Percentiles rank a stretch among this genome's conserved stretches.
These are phyloP conservation scores for Trichomonas tenax DNA, from an alignment of 208 protist species.

Conservation along the genomic window DNA sequence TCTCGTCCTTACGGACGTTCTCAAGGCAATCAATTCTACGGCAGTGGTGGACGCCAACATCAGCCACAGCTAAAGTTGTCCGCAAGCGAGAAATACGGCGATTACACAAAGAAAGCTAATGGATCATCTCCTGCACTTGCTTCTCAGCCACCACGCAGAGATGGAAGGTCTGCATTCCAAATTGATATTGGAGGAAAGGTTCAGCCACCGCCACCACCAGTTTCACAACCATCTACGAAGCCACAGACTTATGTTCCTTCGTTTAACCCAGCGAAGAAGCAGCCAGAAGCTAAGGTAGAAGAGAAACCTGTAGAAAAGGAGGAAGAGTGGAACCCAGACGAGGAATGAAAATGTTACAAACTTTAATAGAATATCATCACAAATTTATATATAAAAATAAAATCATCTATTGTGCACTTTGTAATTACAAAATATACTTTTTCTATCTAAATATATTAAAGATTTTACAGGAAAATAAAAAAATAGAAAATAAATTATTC, in stretches of 20 bases:
- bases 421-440: background rate
- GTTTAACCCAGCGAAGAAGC: background rate
- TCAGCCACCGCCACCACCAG: background rate
- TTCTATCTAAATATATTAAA: background rate
- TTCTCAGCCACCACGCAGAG: background rate
- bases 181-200: background rate
- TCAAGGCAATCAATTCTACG: background rate
- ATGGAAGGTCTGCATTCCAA: too few relatives aligned
- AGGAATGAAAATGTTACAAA: background rate
- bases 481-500: background rate
- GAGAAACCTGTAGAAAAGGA: background rate
- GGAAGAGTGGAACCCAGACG: background rate
- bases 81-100: background rate
- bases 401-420: background rate
- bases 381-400: background rate
- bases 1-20: background rate
- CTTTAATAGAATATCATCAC: background rate
- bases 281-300: background rate
- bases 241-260: background rate
- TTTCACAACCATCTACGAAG: background rate
- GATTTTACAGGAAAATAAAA: background rate
- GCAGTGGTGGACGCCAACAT: background rate
- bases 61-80: background rate
- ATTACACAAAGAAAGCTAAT: background rate
- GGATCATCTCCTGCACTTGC: too few relatives aligned